A percentile compares a stretch with the other conserved stretches of the same genome.
These are phyloP conservation scores for Cryptococcus sp. DNA, from an alignment of 1,284 basidiomycete species.

Conservation along the genomic window DNA sequence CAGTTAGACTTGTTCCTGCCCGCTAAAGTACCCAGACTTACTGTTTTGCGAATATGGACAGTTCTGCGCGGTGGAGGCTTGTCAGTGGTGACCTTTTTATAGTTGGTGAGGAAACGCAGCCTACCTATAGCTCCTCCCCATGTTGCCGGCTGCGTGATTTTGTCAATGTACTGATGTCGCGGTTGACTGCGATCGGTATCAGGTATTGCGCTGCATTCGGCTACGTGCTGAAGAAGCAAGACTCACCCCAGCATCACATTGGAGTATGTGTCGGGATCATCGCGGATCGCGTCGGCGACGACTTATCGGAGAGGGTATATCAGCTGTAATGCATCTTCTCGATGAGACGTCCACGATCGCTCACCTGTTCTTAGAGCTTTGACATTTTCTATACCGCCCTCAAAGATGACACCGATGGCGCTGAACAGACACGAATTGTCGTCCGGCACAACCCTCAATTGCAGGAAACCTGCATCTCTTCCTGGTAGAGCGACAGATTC, in stretches of 20 bases:
- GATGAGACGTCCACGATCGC: slow-evolving; percentile 3
- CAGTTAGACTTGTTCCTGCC: not conserved
- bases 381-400: slow-evolving; percentile 68
- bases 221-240: too few species aligned
- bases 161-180: slow-evolving; percentile 72
- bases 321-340: not conserved
- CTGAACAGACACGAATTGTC: slow-evolving; percentile 93
- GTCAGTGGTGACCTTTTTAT: slow-evolving; percentile 1
- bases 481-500: slow-evolving; percentile 44
- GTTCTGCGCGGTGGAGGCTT: slow-evolving; percentile 57
- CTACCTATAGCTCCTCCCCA: slow-evolving; percentile 88
- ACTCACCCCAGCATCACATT: slow-evolving; percentile 81
- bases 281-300: slow-evolving; percentile 74
- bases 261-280: slow-evolving; percentile 69
- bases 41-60: slow-evolving; percentile 76
- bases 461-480: slow-evolving; percentile 55
- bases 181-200: slow-evolving; percentile 59
- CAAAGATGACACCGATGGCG: slow-evolving; percentile 77
- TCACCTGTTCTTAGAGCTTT: slow-evolving; percentile 44
- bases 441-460: slow-evolving; percentile 76
- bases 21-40: slow-evolving; percentile 16
- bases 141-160: slow-evolving; percentile 72
- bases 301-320: slow-evolving; percentile 57
- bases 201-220: not conserved
- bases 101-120: slow-evolving; percentile 6